A percentile compares a stretch with the other conserved stretches of the same genome.
phyloP scores from a whole-genome alignment of 1,284 basidiomycete species.

The Quambalaria eucalypti region DNA sequence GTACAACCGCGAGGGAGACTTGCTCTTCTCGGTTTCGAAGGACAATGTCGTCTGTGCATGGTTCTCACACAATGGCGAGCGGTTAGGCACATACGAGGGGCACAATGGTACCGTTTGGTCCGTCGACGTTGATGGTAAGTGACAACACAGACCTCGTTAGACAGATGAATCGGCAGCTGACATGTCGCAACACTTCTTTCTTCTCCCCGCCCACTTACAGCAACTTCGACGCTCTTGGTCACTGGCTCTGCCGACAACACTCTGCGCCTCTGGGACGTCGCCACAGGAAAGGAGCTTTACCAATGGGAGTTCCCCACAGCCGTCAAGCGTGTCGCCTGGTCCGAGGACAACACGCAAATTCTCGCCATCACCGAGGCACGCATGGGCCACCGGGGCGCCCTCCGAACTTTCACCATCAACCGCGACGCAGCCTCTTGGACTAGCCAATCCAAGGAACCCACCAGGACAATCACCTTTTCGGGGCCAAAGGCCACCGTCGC shows the following conservation, averaged over 20 bases:
- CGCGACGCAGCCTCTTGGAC: slow-evolving; percentile 39
- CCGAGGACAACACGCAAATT: slow-evolving; percentile 56
- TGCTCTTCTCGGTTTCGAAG: slow-evolving; percentile 92
- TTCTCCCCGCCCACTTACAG: slow-evolving; percentile 49
- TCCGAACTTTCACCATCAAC: slow-evolving; percentile 74
- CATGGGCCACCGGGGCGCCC: slow-evolving; percentile 62
- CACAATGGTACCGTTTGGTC: slow-evolving; percentile 97
- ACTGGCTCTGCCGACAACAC: slow-evolving; percentile 81
- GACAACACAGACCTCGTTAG: too few species aligned
- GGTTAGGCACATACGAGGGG: slow-evolving; percentile 90
- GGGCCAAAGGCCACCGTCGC: slow-evolving; percentile 79
- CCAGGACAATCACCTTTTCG: slow-evolving; percentile 43
- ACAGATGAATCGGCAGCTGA: too few species aligned
- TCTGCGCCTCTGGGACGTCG: slow-evolving; percentile 81
- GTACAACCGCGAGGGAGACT: slow-evolving; percentile 86
- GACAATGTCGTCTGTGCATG: slow-evolving; percentile 91
- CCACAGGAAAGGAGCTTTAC: slow-evolving; percentile 69
- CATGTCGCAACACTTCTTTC: not conserved
- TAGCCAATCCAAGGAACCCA: slow-evolving; percentile 32
- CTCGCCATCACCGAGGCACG: slow-evolving; percentile 95
- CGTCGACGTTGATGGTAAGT: slow-evolving; percentile 85
- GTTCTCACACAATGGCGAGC: slow-evolving; percentile 97
- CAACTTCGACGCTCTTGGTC: slow-evolving; percentile 72
- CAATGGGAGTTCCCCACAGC: slow-evolving; percentile 95
- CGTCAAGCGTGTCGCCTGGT: slow-evolving; percentile 86